Conservation (phyloP, 805 yeast species). For the Saccharomycopsis fodiens region DNA sequence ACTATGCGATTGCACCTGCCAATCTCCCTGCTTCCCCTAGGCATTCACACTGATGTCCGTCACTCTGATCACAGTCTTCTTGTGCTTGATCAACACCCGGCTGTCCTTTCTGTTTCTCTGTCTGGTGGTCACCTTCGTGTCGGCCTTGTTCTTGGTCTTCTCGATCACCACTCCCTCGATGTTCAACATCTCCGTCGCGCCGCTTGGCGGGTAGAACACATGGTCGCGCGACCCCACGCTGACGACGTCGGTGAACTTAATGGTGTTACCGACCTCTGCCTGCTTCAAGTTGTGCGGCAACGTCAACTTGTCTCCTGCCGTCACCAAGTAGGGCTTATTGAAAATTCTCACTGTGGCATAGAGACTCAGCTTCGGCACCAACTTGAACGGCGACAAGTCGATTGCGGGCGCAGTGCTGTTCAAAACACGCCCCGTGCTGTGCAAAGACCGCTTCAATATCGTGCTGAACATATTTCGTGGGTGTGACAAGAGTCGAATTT, state of each 20-base stretch:
- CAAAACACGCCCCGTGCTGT: background rate
- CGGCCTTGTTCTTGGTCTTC: constrained; percentile 73
- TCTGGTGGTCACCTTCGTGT: constrained; percentile 65
- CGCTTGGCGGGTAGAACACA: constrained; percentile 35
- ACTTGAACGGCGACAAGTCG: constrained; percentile 56
- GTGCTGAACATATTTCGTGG: no score
- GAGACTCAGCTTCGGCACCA: constrained; percentile 53
- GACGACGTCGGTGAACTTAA: constrained; percentile 65
- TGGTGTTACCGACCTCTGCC: constrained; percentile 77
- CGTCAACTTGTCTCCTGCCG: constrained; percentile 80
- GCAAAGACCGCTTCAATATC: background rate
- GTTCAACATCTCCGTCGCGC: constrained; percentile 35
- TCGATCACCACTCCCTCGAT: constrained; percentile 79
- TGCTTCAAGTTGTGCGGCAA: constrained; percentile 73
- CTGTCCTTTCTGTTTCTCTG: constrained; percentile 72
- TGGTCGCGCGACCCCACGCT: constrained; percentile 81
- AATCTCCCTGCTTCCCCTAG: background rate
- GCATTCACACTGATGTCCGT: constrained; percentile 61
- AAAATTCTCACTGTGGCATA: constrained; percentile 82
- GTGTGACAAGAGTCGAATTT: no score
- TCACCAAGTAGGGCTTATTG: constrained; percentile 78
- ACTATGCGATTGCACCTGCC: no score
- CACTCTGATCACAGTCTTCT: constrained; percentile 70
- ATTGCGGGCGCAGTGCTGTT: background rate
- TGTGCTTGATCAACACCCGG: constrained; percentile 59